Evolutionary conservation across 2,329 filamentous ascomycete species (phyloP), one percentile per base, ranked within the genome.

Genomic region (Aureobasidium sp.): DNA sequence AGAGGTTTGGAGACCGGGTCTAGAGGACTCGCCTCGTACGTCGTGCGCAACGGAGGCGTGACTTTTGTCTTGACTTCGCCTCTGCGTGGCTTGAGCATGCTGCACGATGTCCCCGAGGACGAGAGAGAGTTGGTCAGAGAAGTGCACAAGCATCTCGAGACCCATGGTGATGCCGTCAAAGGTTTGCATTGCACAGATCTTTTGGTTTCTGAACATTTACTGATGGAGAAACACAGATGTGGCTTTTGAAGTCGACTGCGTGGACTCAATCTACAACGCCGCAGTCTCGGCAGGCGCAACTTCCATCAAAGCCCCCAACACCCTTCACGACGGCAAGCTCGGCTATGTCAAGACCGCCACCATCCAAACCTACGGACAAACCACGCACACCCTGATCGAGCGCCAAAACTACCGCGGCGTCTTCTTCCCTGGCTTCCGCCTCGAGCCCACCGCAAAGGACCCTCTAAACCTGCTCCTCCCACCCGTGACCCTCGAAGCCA

Each of bases 331-430:
- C 51, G 86, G 89, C 20, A 79, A 86, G 64, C 74, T 86, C 68
- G 90, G 90, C 36, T 79, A 82, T 60, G 84, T 96, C 57, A 82
- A 83, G 62, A 84, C 86, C 25, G 93, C 91, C 41, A 88, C 89
- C 11, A 93, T 97, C 72, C 84, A 85, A 75, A 97, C 93, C 5
- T 97, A 97, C 72, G 93, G 93, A 67, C 90, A 97, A 77, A 97
- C 93, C 14, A 96, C 91, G 0, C 93, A 97, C 77, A 96, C 93
- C 0, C 84, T 97, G 62, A 86, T 97, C 74, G 86, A 89, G 68
- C 86, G 90, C 48, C 74, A 75, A 51, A 74, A 78, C 45, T 97
- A 96, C 76, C 76, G 74, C 0, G 92, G 92, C 0, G 74, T 81
- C 22, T 97, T 97, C 78, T 81, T 97, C 53, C 93, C 93, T 0